A percentile compares a stretch with the other conserved stretches of the same genome.
These are phyloP conservation scores for Thalassiosira livingstoniorum DNA, from an alignment of 352 stramenopile species.

Conservation along the genomic window DNA sequence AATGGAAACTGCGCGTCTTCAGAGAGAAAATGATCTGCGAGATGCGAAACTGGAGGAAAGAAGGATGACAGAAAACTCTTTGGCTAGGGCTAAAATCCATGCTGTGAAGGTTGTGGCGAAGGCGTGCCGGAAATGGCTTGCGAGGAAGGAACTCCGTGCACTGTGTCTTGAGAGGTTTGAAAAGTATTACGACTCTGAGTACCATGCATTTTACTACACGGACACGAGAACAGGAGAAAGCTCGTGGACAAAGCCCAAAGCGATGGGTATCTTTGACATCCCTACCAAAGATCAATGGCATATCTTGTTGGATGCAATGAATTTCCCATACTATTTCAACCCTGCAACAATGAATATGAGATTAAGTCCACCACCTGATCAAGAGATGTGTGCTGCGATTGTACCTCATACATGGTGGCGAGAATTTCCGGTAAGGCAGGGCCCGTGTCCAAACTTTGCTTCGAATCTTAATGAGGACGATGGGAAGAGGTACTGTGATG, in stretches of 20 bases:
- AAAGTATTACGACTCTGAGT: slow-evolving; percentile 47
- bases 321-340: slow-evolving; percentile 67
- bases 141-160: slow-evolving; percentile 46
- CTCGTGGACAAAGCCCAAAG: slow-evolving; percentile 55
- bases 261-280: slow-evolving; percentile 57
- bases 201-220: slow-evolving; percentile 59
- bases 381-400: slow-evolving; percentile 40
- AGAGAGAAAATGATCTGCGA: slow-evolving; percentile 40
- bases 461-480: slow-evolving; percentile 29
- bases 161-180: slow-evolving; percentile 54
- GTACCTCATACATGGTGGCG: slow-evolving; percentile 48
- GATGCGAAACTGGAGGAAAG: slow-evolving; percentile 22
- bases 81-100: slow-evolving; percentile 37
- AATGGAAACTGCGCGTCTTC: slow-evolving; percentile 44
- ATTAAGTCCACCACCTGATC: slow-evolving; percentile 42
- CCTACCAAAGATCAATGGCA: slow-evolving; percentile 59
- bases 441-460: slow-evolving; percentile 53
- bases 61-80: slow-evolving; percentile 15
- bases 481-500: slow-evolving; percentile 37
- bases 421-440: slow-evolving; percentile 47
- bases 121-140: slow-evolving; percentile 55
- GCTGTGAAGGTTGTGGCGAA: slow-evolving; percentile 35
- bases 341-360: slow-evolving; percentile 50
- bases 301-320: slow-evolving; percentile 48
- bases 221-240: slow-evolving; percentile 47